phyloP scores from a whole-genome alignment of 257 asterid genomes.

The Cruciata laevipes region DNA sequence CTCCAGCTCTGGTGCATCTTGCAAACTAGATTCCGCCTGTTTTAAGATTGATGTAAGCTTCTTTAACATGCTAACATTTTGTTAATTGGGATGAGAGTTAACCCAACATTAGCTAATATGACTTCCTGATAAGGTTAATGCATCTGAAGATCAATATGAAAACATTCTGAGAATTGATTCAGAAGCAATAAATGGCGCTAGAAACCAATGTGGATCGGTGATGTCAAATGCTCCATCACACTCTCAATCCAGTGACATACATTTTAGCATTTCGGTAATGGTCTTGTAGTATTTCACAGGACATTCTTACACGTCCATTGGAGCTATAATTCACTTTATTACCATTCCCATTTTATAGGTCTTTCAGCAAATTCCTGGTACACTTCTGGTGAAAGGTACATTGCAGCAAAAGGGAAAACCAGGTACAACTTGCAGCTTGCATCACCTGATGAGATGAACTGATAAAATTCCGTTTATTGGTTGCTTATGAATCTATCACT shows the following conservation, averaged over 20 bases:
- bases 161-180: slow-evolving; percentile 33
- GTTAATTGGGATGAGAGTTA: not conserved
- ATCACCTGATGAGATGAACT: too few species aligned
- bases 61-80: slow-evolving; percentile 6
- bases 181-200: slow-evolving; percentile 15
- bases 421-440: slow-evolving; percentile 15
- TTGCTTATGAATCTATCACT: not conserved
- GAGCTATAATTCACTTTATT: not conserved
- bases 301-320: not conserved
- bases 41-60: slow-evolving; percentile 57
- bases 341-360: slow-evolving; percentile 35
- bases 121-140: slow-evolving; percentile 31
- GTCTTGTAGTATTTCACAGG: slow-evolving; percentile 1
- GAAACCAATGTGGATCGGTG: slow-evolving; percentile 17
- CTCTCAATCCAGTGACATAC: slow-evolving; percentile 15
- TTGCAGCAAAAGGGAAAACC: slow-evolving; percentile 48
- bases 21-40: slow-evolving; percentile 49
- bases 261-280: slow-evolving; percentile 59
- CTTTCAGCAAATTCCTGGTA: slow-evolving; percentile 86
- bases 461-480: too few species aligned
- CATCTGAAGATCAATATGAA: slow-evolving; percentile 45
- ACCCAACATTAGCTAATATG: slow-evolving; percentile 8
- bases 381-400: slow-evolving; percentile 62
- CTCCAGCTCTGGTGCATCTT: slow-evolving; percentile 46
- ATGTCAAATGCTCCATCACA: slow-evolving; percentile 19